phyloP scores from a whole-genome alignment of 2,329 filamentous ascomycete genomes.

The Tricladium varicosporioides region DNA sequence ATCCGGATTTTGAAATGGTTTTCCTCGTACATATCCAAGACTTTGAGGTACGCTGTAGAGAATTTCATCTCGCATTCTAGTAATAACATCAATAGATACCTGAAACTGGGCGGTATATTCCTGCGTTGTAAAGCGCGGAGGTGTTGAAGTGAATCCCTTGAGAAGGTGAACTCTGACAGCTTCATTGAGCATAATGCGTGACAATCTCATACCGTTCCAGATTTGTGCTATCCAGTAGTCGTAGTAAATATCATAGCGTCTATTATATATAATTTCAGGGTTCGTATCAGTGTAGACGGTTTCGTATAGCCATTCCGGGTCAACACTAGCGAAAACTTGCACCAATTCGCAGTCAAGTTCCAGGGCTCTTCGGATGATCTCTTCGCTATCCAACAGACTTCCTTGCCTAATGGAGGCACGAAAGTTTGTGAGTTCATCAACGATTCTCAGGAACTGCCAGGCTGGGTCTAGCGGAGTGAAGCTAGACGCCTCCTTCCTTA shows the following conservation, averaged over 20 bases:
- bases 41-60: constrained; percentile 21
- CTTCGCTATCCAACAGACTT: background rate
- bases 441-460: constrained; percentile 43
- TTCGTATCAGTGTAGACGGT: constrained; percentile 13
- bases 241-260: constrained; percentile 22
- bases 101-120: constrained; percentile 10
- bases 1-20: constrained; percentile 7
- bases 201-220: constrained; percentile 18
- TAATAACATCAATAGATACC: constrained; percentile 13
- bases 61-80: constrained; percentile 19
- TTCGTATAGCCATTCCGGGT: constrained; percentile 20
- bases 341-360: constrained; percentile 13
- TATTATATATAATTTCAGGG: constrained; percentile 14
- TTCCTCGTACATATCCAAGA: constrained; percentile 12
- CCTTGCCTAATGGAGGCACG: constrained; percentile 12
- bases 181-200: constrained; percentile 21
- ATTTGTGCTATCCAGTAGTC: constrained; percentile 19
- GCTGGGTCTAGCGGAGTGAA: constrained; percentile 39
- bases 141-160: constrained; percentile 5
- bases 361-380: constrained; percentile 11
- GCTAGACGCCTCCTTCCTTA: constrained; percentile 40
- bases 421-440: constrained; percentile 28
- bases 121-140: constrained; percentile 7
- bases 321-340: constrained; percentile 10
- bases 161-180: constrained; percentile 17